Conservation (phyloP, 129 eudicot species). For the Apium graveolens region DNA sequence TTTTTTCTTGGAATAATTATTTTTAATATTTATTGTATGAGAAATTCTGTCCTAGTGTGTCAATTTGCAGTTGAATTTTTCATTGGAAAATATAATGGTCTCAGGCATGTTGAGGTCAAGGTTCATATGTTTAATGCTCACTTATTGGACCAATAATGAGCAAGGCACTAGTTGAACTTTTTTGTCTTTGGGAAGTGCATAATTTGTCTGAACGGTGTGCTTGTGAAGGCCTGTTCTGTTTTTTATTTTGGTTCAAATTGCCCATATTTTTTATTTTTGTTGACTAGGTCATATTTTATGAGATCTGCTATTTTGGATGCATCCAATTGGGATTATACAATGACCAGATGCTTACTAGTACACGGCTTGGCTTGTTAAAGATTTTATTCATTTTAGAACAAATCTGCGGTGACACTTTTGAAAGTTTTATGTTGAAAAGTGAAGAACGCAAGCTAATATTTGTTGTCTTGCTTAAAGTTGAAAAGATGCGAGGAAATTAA, state of each 20-base stretch:
- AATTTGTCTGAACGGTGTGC: not conserved
- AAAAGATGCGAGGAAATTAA: not conserved
- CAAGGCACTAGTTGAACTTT: not conserved
- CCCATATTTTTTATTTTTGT: not conserved
- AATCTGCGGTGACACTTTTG: not conserved
- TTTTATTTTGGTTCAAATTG: not conserved
- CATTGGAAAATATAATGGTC: not conserved
- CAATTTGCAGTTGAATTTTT: slow-evolving; percentile 19
- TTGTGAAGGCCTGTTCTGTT: not conserved
- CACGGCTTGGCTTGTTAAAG: not conserved
- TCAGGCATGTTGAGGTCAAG: not conserved
- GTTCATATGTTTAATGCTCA: not conserved
- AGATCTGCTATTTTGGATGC: not conserved
- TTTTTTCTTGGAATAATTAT: slow-evolving; percentile 4
- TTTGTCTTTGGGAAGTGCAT: not conserved
- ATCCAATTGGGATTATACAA: not conserved
- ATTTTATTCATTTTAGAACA: not conserved
- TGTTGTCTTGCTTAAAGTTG: not conserved
- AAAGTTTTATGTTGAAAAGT: not conserved
- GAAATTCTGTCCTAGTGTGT: not conserved
- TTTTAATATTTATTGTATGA: slow-evolving; percentile 6
- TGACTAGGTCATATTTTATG: not conserved
- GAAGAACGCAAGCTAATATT: not conserved
- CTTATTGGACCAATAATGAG: not conserved
- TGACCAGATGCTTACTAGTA: not conserved